These are phyloP conservation scores for Talaromyces atroroseus DNA, from an alignment of 2,329 filamentous ascomycete species.

Conservation along the genomic window DNA sequence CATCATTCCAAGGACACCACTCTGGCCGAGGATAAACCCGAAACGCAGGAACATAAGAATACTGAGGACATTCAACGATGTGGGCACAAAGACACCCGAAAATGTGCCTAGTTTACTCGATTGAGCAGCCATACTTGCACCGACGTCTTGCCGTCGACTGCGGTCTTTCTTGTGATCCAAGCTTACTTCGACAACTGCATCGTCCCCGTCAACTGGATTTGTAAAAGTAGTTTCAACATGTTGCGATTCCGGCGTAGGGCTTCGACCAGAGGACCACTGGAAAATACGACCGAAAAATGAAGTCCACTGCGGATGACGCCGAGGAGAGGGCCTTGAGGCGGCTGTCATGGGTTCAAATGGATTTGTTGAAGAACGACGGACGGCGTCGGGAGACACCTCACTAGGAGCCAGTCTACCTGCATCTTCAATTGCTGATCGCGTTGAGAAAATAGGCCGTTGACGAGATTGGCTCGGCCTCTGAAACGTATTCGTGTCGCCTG, in stretches of 20 bases:
- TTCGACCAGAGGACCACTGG: conserved; percentile 21
- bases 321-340: conserved; percentile 15
- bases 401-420: conserved; percentile 30
- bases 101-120: conserved; percentile 67
- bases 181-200: conserved; percentile 9
- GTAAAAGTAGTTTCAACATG: conserved; percentile 8
- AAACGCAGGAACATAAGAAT: conserved; percentile 92
- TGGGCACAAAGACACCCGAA: conserved; percentile 78
- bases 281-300: conserved; percentile 22
- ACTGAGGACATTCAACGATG: conserved; percentile 81
- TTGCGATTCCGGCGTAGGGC: conserved; percentile 13
- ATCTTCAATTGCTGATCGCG: conserved; percentile 35
- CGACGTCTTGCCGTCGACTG: conserved; percentile 19
- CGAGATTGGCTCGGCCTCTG: conserved; percentile 26
- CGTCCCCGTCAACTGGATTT: neutral
- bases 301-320: conserved; percentile 18
- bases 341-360: conserved; percentile 22
- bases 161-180: conserved; percentile 28
- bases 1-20: conserved; percentile 73
- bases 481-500: conserved; percentile 17
- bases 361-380: conserved; percentile 20
- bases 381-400: conserved; percentile 23
- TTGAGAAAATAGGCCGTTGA: conserved; percentile 35
- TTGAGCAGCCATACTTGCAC: conserved; percentile 21
- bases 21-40: conserved; percentile 74